These are phyloP conservation scores for Jackrogersella multiformis DNA, from an alignment of 495 filamentous ascomycete species.

Conservation along the genomic window DNA sequence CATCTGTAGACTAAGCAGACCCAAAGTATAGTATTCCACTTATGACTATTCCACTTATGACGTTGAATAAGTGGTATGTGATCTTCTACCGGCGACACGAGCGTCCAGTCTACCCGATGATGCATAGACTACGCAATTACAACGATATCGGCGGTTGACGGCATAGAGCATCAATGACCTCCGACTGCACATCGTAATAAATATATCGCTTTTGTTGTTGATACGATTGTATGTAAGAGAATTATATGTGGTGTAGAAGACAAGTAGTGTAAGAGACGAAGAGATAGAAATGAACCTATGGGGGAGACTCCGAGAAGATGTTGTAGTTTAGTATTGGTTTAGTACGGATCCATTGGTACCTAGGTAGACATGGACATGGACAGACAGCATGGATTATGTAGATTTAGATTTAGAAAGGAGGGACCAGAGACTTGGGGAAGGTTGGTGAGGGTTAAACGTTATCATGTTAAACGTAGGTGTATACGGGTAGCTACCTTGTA, in stretches of 20 bases:
- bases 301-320: conserved; percentile 21
- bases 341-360: conserved; percentile 3
- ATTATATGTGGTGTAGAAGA: too few relatives aligned
- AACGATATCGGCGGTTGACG: conserved; percentile 14
- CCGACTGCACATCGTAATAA: conserved; percentile 38
- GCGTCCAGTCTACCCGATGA: conserved; percentile 35
- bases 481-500: conserved; percentile 21
- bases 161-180: conserved; percentile 26
- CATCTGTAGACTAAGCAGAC: conserved; percentile 2
- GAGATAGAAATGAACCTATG: conserved; percentile 8
- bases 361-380: too few relatives aligned
- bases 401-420: too few relatives aligned
- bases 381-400: neutral
- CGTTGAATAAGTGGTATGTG: conserved; percentile 33
- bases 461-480: conserved; percentile 23
- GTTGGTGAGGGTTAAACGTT: conserved; percentile 30
- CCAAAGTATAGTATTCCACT: conserved; percentile 21
- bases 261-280: too few relatives aligned
- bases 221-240: conserved; percentile 3
- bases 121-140: conserved; percentile 41
- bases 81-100: conserved; percentile 33
- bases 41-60: conserved; percentile 31
- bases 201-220: conserved; percentile 11
- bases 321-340: conserved; percentile 25
- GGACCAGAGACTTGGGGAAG: conserved; percentile 24